These are phyloP conservation scores for Mycena indigotica DNA, from an alignment of 768 basidiomycete species.

Conservation along the genomic window DNA sequence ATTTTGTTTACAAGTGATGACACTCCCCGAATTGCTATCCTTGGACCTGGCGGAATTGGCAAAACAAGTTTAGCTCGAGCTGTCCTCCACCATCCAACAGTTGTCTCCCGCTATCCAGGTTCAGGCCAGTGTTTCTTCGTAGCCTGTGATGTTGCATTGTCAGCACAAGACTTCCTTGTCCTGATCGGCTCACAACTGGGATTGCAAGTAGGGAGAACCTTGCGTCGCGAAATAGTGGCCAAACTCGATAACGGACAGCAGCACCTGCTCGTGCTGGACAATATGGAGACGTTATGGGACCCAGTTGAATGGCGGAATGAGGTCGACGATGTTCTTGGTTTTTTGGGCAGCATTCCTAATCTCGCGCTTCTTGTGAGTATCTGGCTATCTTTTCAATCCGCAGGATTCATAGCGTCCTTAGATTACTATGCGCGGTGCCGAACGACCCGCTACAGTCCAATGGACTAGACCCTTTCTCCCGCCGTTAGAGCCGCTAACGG, in stretches of 20 bases:
- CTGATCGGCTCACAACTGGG: not conserved
- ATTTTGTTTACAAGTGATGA: not conserved
- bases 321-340: not conserved
- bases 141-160: not conserved
- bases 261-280: conserved; percentile 2
- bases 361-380: not conserved
- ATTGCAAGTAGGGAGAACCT: not conserved
- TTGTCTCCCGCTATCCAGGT: not conserved
- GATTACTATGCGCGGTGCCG: conserved; percentile 16
- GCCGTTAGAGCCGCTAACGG: not conserved
- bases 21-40: not conserved
- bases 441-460: not conserved
- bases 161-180: not conserved
- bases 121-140: not conserved
- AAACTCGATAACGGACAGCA: not conserved
- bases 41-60: not conserved
- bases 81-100: not conserved
- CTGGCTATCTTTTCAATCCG: not conserved
- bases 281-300: conserved; percentile 2
- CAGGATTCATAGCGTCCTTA: not conserved
- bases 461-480: conserved; percentile 11
- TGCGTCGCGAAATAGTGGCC: not conserved
- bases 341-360: not conserved
- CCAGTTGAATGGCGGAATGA: not conserved
- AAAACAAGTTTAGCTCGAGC: not conserved